phyloP scores from a whole-genome alignment of 106 monocot species.

The Acanthochlamys bracteata region DNA sequence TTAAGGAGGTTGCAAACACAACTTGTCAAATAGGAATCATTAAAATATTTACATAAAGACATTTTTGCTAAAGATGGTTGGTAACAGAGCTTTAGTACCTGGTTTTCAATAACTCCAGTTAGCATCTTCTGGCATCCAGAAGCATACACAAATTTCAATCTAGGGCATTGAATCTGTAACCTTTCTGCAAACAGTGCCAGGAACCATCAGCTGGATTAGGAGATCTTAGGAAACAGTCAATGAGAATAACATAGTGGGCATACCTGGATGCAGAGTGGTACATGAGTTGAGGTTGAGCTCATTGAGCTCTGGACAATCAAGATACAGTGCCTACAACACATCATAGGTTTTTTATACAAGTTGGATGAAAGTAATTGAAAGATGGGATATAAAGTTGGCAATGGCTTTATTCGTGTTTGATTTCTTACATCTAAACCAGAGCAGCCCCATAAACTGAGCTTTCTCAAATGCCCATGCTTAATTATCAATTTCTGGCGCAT shows the following conservation, averaged over 20 bases:
- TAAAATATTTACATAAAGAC: no score
- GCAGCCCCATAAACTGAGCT: slow-evolving; percentile 95
- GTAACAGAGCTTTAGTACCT: slow-evolving; percentile 28
- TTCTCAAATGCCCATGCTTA: slow-evolving; percentile 68
- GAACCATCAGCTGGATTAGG: no score
- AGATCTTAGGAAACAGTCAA: neutral
- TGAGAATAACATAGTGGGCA: neutral
- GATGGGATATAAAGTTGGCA: no score
- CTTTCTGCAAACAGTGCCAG: slow-evolving; percentile 38
- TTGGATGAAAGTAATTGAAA: no score
- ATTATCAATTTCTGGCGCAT: slow-evolving; percentile 85
- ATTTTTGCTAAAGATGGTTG: neutral
- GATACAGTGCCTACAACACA: slow-evolving; percentile 54
- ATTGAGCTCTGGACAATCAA: slow-evolving; percentile 83
- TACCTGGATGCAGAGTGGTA: slow-evolving; percentile 85
- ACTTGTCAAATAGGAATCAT: no score
- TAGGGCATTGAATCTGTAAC: slow-evolving; percentile 78
- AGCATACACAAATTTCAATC: slow-evolving; percentile 60
- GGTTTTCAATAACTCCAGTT: slow-evolving; percentile 57
- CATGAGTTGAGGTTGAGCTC: slow-evolving; percentile 90
- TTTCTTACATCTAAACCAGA: slow-evolving; percentile 80
- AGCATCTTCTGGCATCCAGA: slow-evolving; percentile 76
- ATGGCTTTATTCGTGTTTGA: neutral
- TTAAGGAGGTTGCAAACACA: no score
- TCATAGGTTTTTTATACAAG: neutral